A percentile compares a stretch with the other conserved stretches of the same genome.
phyloP scores from a whole-genome alignment of 352 stramenopile species.

The Pythium chondricola region DNA sequence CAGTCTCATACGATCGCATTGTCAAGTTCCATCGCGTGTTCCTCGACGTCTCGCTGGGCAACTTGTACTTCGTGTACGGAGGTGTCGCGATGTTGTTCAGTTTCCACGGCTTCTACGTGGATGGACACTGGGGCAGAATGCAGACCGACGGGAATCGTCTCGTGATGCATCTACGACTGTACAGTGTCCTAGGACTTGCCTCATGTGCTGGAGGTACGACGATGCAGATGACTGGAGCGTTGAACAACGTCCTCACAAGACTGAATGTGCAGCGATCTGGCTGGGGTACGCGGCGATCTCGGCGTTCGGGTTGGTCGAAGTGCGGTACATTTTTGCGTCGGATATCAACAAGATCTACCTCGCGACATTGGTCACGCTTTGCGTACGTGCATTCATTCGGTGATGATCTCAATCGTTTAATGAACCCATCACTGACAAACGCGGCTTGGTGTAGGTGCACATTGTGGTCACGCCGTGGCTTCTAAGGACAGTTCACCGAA shows the following conservation, averaged over 20 bases:
- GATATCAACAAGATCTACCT: conserved; percentile 60
- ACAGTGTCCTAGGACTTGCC: conserved; percentile 43
- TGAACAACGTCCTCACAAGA: conserved; percentile 8
- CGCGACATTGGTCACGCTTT: conserved; percentile 44
- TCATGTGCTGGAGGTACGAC: conserved; percentile 45
- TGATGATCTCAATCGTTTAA: no score
- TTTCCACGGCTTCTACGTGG: conserved; percentile 65
- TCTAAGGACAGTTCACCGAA: conserved; percentile 59
- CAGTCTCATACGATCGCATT: conserved; percentile 33
- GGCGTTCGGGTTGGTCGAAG: conserved; percentile 56
- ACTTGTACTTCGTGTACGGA: conserved; percentile 71
- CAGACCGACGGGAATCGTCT: conserved; percentile 55
- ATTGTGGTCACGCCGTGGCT: conserved; percentile 53
- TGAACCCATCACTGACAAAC: no score
- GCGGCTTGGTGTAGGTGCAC: conserved; percentile 31
- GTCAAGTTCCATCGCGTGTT: conserved; percentile 36
- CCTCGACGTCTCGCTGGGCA: conserved; percentile 28
- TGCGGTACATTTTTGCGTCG: conserved; percentile 43
- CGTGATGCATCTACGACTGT: conserved; percentile 65
- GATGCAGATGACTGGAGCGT: no score
- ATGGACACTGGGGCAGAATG: conserved; percentile 48
- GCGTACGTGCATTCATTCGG: conserved; percentile 24
- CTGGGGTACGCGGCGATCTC: conserved; percentile 47
- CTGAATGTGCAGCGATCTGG: conserved; percentile 43
- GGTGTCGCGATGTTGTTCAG: conserved; percentile 37